Base-by-base conservation (phyloP, 1,139 yeast genomes). In the Debaryomyces fabryi region DNA sequence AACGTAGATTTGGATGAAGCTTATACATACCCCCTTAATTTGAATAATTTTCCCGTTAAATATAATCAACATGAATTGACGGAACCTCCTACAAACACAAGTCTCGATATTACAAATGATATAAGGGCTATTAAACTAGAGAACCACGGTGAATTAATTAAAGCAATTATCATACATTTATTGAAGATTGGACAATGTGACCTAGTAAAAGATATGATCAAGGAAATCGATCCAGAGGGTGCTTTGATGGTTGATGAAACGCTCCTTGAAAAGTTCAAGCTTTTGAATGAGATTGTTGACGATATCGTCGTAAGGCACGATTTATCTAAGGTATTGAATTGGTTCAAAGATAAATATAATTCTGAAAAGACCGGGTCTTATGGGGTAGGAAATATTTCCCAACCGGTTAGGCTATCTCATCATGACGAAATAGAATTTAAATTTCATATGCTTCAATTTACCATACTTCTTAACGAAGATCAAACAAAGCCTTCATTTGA, bases 381-480 rank as follows among this genome's bases (percentile, higher is more conserved):
- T 15, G 42, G 40, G 2, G 20, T 33, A 15, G 39, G 32, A 21
- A 44, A 29, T 20, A 18, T 30, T 7, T 29, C 43, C 4, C 23
- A 21, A 16, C 43, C 43, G 1, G 24, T 30, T 34, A 38, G 23
- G 15, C 27, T 30, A 25, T 30, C 35, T 49, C 53, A 20, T 49
- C 49, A 30, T 29, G 48, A 45, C 27, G 59, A 59, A 42, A 61
- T 86, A 36, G 89, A 84, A 63, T 85, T 86, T 68, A 77, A 78
- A 55, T 71, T 87, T 51, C 91, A 86, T 64, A 76, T 81, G 60
- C 69, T 85, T 21, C 84, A 85, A 57, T 86, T 79, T 56, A 64
- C 69, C 3, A 63, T 78, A 38, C 59, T 79, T 3, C 70, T 81
- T 45, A 69, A 69, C 45, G 71, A 71, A 1, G 49, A 51, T 4